phyloP scores from a whole-genome alignment of 495 filamentous ascomycete genomes.

The Chaetomidium leptoderma region DNA sequence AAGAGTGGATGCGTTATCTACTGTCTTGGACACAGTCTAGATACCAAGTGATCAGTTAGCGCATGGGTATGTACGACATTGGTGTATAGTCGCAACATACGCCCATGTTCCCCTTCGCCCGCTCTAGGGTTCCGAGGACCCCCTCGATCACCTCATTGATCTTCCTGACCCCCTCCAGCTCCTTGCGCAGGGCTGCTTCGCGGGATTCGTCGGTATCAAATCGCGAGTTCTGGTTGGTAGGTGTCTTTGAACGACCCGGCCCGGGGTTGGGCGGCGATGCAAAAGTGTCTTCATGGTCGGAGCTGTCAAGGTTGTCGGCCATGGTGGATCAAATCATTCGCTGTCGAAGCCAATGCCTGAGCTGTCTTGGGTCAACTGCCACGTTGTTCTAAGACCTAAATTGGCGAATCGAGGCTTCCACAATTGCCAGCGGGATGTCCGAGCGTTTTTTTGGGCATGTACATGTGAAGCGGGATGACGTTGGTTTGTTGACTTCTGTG shows the following conservation, averaged over 20 bases:
- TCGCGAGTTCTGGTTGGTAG: slow-evolving; percentile 50
- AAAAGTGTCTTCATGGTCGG: slow-evolving; percentile 60
- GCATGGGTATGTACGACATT: too few species aligned
- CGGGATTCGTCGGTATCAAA: slow-evolving; percentile 66
- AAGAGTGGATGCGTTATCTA: slow-evolving; percentile 84
- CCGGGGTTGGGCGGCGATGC: slow-evolving; percentile 54
- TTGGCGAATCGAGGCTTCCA: background rate
- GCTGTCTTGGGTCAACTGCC: background rate
- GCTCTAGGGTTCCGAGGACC: slow-evolving; percentile 71
- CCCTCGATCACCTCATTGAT: slow-evolving; percentile 86
- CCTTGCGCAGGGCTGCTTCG: slow-evolving; percentile 66
- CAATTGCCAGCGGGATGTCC: background rate
- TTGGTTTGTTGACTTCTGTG: slow-evolving; percentile 15
- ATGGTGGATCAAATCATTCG: slow-evolving; percentile 18
- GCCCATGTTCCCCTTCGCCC: slow-evolving; percentile 87
- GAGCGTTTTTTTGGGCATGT: background rate
- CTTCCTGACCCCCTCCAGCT: slow-evolving; percentile 74
- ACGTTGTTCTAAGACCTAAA: background rate
- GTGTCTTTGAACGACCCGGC: slow-evolving; percentile 38
- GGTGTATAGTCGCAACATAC: slow-evolving; percentile 51
- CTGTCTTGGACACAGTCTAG: slow-evolving; percentile 80
- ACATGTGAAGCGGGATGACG: slow-evolving; percentile 17
- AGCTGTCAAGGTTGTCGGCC: slow-evolving; percentile 25
- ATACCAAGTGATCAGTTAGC: background rate
- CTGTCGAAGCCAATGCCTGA: background rate